Percentiles rank a stretch among this genome's conserved stretches.
Conservation (phyloP, 441 rosid genomes). For the Croton laevigatus region DNA sequence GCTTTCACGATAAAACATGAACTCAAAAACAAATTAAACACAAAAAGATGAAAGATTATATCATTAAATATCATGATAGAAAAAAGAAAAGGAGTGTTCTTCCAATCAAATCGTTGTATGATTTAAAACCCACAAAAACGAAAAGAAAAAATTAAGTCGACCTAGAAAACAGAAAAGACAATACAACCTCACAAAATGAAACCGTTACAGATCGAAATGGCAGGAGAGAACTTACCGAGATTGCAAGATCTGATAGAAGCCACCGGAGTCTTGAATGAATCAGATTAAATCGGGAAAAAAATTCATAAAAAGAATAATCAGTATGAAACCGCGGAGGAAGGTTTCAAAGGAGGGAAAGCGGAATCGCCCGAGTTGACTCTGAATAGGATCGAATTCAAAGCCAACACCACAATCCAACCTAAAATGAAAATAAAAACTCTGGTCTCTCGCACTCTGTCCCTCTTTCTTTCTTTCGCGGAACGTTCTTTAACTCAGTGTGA, state of each 20-base stretch:
- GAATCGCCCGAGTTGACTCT: slow-evolving; percentile 38
- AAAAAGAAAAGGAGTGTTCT: not conserved
- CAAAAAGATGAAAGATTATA: not conserved
- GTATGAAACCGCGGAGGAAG: slow-evolving; percentile 1
- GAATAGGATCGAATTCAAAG: not conserved
- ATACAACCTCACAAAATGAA: not conserved
- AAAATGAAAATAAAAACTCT: slow-evolving; percentile 1
- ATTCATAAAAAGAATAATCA: not conserved
- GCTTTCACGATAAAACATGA: not conserved
- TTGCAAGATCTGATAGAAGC: slow-evolving; percentile 14
- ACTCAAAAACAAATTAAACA: not conserved
- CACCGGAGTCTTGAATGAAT: not conserved
- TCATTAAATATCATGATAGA: not conserved
- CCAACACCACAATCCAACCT: not conserved
- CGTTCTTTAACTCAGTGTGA: slow-evolving; percentile 33
- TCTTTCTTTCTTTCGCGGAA: slow-evolving; percentile 4
- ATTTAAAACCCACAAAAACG: not conserved
- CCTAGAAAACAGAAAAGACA: not conserved
- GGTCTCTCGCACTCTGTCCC: not conserved
- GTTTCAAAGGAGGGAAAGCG: not conserved
- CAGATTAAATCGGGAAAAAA: not conserved
- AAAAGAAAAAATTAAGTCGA: not conserved
- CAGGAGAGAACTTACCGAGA: slow-evolving; percentile 17
- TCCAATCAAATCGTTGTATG: not conserved
- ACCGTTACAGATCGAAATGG: not conserved